Evolutionary conservation across 2,329 filamentous ascomycete species (phyloP).

Genomic region (Colletotrichum gloeosporioides): DNA sequence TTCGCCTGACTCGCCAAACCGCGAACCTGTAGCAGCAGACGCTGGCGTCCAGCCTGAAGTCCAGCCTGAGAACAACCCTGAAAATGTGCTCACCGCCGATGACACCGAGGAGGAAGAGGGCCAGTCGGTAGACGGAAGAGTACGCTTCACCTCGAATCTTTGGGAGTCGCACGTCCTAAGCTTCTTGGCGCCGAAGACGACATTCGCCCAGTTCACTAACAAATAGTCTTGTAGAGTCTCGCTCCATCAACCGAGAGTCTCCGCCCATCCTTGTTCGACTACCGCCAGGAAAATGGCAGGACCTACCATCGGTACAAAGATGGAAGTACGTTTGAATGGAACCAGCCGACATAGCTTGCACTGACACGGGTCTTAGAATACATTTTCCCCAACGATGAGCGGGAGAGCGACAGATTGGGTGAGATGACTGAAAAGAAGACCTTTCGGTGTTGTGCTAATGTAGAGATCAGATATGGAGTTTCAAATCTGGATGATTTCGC

Average conservation of each 20-base stretch:
- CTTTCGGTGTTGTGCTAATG: background rate
- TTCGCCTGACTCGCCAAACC: background rate
- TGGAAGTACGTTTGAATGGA: background rate
- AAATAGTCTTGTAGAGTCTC: background rate
- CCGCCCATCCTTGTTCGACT: constrained; percentile 29
- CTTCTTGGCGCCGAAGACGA: background rate
- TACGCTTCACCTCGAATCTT: background rate
- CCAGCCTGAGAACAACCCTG: background rate
- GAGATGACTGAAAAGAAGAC: background rate
- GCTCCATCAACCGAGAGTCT: background rate
- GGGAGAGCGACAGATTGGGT: background rate
- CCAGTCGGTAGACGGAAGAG: background rate
- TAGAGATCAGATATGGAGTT: background rate
- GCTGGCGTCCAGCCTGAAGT: background rate
- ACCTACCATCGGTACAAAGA: constrained; percentile 36
- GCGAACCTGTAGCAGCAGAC: background rate
- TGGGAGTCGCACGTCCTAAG: background rate
- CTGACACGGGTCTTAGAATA: background rate
- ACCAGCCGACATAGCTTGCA: background rate
- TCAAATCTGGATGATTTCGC: background rate
- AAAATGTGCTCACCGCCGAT: background rate
- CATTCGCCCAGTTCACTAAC: background rate
- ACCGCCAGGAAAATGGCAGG: constrained; percentile 42
- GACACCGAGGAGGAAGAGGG: background rate
- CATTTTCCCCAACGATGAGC: background rate